Conservation (phyloP, 228 moss, liverwort and hornwort species). For the Sphagnum magellanicum region DNA sequence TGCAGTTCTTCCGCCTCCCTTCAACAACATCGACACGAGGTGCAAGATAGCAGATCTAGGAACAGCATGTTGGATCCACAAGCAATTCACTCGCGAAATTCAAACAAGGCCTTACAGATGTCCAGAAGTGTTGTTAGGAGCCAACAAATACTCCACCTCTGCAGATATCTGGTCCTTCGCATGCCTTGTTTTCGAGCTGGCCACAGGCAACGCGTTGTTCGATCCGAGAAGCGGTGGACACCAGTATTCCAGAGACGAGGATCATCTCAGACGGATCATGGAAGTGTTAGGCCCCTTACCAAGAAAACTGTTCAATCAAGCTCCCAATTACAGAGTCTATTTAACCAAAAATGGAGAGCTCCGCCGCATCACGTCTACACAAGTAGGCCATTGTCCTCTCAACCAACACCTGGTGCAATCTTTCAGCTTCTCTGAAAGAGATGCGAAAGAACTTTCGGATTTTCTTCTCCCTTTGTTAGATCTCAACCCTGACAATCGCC, state of each 20-base stretch:
- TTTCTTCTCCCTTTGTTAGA: constrained; percentile 23
- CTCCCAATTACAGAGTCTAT: constrained; percentile 15
- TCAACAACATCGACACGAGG: constrained; percentile 14
- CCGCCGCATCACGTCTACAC: constrained; percentile 11
- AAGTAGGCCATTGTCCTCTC: constrained; percentile 10
- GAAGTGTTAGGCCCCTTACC: constrained; percentile 62
- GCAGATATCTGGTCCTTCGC: constrained; percentile 90
- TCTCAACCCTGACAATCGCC: constrained; percentile 19
- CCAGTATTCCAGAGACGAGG: constrained; percentile 67
- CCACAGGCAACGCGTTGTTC: constrained; percentile 61
- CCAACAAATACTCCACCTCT: constrained; percentile 44
- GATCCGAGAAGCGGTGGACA: constrained; percentile 57
- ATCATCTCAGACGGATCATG: constrained; percentile 78
- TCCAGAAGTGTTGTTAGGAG: constrained; percentile 62
- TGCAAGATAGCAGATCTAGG: constrained; percentile 92
- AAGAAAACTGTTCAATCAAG: constrained; percentile 19
- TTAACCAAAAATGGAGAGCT: constrained; percentile 24
- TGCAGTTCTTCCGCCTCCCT: too few relatives aligned
- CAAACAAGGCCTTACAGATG: constrained; percentile 79
- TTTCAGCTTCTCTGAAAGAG: constrained; percentile 17
- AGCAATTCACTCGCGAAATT: constrained; percentile 45
- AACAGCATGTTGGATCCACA: constrained; percentile 62
- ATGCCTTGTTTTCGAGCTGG: constrained; percentile 85
- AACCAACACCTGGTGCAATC: constrained; percentile 18
- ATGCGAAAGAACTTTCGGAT: constrained; percentile 18